Evolutionary conservation across 306 rosid genomes (phyloP), one percentile per base, ranked within the genome.

Genomic region (Urtica urens): DNA sequence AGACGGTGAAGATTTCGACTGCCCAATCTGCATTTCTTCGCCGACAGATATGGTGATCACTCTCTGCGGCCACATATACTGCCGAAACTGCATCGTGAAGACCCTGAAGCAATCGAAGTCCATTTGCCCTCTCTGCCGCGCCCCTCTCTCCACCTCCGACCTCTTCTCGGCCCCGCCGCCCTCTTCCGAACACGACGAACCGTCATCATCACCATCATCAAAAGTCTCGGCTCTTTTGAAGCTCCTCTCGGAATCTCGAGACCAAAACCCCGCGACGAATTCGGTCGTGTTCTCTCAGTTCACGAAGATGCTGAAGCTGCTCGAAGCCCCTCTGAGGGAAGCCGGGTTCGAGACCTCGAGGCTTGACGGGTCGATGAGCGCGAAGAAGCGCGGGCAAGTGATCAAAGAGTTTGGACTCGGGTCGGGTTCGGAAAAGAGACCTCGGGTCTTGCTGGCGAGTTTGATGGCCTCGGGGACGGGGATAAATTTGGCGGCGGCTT

Each of bases 201-300:
- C 11, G 28, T 22, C 66, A 30, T 52, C 69, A 0, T 31, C 70
- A 21, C 2, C 68, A 48, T 82, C 92, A 4, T 72, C 96, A 31
- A 87, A 82, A 60, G 74, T 38, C 2, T 63, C 73, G 23, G 63
- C 84, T 23, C 74, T 87, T 23, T 30, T 87, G 39, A 72, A 79
- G 56, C 83, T 82, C 63, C 87, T 87, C 4, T 23, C 42, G 11
- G 76, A 66, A 55, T 66, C 84, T 1, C 72, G 83, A 58, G 67
- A 51, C 11, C 72, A 77, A 33, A 51, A 68, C 49, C 74, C 92
- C 4, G 49, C 58, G 44, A 24, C 60, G 3, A 87, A 82, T 38
- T 87, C 96, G 17, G 87, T 87, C 44, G 77, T 87, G 35, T 87
- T 77, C 64, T 87, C 96, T 18, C 96, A 87, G 41, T 87, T 87